Evolutionary conservation across 495 filamentous ascomycete genomes (phyloP).

Genomic region (Ascobolus immersus): DNA sequence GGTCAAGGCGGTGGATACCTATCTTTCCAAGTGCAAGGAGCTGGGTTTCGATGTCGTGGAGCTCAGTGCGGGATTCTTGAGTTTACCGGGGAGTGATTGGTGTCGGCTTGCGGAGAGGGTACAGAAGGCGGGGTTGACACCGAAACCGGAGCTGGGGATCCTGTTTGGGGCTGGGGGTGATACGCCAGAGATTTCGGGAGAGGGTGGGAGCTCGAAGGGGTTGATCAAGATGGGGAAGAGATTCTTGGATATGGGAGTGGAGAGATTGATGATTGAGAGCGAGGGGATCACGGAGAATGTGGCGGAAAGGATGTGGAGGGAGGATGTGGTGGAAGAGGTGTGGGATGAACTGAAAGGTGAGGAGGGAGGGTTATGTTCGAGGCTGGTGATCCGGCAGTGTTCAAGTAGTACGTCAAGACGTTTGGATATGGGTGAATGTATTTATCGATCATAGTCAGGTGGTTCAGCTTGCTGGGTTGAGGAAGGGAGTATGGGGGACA

Average conservation of each 20-base stretch:
- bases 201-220: slow-evolving; percentile 27
- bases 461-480: slow-evolving; percentile 28
- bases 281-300: slow-evolving; percentile 38
- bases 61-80: slow-evolving; percentile 29
- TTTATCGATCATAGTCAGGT: slow-evolving; percentile 38
- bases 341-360: slow-evolving; percentile 28
- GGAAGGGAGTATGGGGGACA: slow-evolving; percentile 32
- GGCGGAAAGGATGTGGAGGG: slow-evolving; percentile 27
- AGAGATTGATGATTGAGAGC: slow-evolving; percentile 36
- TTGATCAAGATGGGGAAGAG: slow-evolving; percentile 25
- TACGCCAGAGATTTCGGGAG: slow-evolving; percentile 25
- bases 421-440: slow-evolving; percentile 35
- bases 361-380: slow-evolving; percentile 38
- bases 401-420: slow-evolving; percentile 33
- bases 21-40: no score
- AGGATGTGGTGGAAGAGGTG: slow-evolving; percentile 30
- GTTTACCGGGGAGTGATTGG: slow-evolving; percentile 30
- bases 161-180: slow-evolving; percentile 36
- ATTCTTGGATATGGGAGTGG: slow-evolving; percentile 30
- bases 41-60: slow-evolving; percentile 34
- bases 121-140: slow-evolving; percentile 24
- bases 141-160: slow-evolving; percentile 36
- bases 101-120: slow-evolving; percentile 30
- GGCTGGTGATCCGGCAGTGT: slow-evolving; percentile 31
- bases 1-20: slow-evolving; percentile 26